A percentile compares a stretch with the other conserved stretches of the same genome.
phyloP scores from a whole-genome alignment of 306 rosid genomes.

The Vigna trinervia region DNA sequence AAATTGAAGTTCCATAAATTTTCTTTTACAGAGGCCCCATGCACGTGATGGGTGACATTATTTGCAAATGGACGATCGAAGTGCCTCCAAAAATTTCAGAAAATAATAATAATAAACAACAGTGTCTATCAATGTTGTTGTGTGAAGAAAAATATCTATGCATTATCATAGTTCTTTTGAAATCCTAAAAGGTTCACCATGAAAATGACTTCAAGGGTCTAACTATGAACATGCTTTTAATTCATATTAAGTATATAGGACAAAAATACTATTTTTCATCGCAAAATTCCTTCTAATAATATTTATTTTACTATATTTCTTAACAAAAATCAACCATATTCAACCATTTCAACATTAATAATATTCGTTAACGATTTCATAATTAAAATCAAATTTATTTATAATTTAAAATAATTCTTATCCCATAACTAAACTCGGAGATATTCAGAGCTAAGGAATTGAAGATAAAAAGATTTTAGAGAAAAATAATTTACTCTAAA shows the following conservation, averaged over 20 bases:
- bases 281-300: no score
- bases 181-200: background rate
- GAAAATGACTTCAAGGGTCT: slow-evolving; percentile 14
- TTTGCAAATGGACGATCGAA: slow-evolving; percentile 22
- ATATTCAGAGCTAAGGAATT: no score
- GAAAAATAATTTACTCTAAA: no score
- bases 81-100: background rate
- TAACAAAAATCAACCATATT: no score
- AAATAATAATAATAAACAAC: slow-evolving; percentile 1
- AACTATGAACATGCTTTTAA: background rate
- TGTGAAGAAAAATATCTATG: background rate
- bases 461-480: no score
- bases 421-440: no score
- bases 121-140: background rate
- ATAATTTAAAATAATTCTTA: no score
- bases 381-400: no score
- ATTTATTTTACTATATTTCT: no score
- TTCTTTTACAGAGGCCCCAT: background rate
- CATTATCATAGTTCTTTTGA: background rate
- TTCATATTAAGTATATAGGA: background rate
- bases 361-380: no score
- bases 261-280: no score
- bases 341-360: no score
- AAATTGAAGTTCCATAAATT: background rate
- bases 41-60: background rate